A percentile compares a stretch with the other conserved stretches of the same genome.
These are phyloP conservation scores for Rhodotorula graminis DNA, from an alignment of 768 basidiomycete species.

Conservation along the genomic window DNA sequence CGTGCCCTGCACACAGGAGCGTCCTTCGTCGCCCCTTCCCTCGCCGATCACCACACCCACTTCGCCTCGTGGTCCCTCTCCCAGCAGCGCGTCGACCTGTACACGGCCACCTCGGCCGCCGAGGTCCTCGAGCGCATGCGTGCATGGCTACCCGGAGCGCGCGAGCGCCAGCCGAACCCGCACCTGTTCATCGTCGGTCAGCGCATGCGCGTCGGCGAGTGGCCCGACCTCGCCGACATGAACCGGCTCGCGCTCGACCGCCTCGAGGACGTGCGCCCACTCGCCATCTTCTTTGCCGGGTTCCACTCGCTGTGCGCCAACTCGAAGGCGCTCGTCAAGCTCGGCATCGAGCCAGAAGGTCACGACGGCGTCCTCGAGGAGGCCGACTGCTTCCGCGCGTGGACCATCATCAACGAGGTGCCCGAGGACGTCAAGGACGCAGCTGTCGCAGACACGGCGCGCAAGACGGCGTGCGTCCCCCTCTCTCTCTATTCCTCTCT, in stretches of 20 bases:
- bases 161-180: background rate
- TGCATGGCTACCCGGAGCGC: background rate
- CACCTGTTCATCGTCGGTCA: slow-evolving; percentile 9
- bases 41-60: slow-evolving; percentile 25
- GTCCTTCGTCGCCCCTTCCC: slow-evolving; percentile 7
- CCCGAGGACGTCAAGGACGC: slow-evolving; percentile 30
- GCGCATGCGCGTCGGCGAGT: slow-evolving; percentile 31
- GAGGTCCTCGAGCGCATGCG: slow-evolving; percentile 8
- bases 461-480: slow-evolving; percentile 39
- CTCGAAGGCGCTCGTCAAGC: slow-evolving; percentile 20
- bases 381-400: slow-evolving; percentile 37
- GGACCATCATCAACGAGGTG: slow-evolving; percentile 31
- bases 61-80: slow-evolving; percentile 20
- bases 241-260: slow-evolving; percentile 21
- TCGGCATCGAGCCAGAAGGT: slow-evolving; percentile 28
- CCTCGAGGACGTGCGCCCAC: slow-evolving; percentile 25
- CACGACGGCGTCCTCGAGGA: slow-evolving; percentile 41
- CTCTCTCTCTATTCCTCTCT: too few relatives aligned
- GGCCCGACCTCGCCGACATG: slow-evolving; percentile 36
- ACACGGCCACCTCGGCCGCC: slow-evolving; percentile 11
- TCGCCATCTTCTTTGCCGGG: slow-evolving; percentile 38
- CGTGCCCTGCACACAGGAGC: background rate
- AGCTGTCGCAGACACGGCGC: slow-evolving; percentile 29
- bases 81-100: slow-evolving; percentile 18
- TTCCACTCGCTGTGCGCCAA: slow-evolving; percentile 41